These are phyloP conservation scores for Clarireedia paspali DNA, from an alignment of 2,329 filamentous ascomycete genomes.

Conservation along the genomic window DNA sequence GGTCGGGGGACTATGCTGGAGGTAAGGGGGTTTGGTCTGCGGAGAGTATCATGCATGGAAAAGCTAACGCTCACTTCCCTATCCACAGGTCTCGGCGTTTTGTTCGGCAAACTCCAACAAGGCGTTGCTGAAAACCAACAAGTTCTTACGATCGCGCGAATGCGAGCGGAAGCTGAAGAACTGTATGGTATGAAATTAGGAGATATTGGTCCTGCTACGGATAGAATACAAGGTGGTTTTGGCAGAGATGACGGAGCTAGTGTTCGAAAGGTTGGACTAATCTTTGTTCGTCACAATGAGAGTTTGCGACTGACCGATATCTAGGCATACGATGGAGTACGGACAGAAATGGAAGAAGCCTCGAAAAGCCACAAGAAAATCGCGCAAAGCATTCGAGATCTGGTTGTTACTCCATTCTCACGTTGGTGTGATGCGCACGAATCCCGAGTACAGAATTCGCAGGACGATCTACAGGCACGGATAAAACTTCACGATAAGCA, in stretches of 20 bases:
- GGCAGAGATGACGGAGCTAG: slow-evolving; percentile 89
- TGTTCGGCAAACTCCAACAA: slow-evolving; percentile 95
- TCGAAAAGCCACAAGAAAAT: slow-evolving; percentile 90
- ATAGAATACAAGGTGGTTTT: slow-evolving; percentile 80
- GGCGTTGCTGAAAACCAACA: slow-evolving; percentile 94
- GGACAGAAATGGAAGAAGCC: slow-evolving; percentile 86
- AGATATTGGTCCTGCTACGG: slow-evolving; percentile 74
- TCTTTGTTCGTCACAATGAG: not conserved
- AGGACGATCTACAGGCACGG: slow-evolving; percentile 83
- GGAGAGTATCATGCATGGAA: not conserved
- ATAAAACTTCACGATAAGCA: slow-evolving; percentile 94
- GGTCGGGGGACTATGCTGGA: slow-evolving; percentile 95
- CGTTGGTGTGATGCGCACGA: slow-evolving; percentile 97
- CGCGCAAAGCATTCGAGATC: slow-evolving; percentile 88
- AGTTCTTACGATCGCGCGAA: slow-evolving; percentile 78
- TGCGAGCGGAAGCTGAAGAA: slow-evolving; percentile 95
- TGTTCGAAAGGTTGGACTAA: slow-evolving; percentile 76
- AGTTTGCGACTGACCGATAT: slow-evolving; percentile 17
- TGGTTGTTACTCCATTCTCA: slow-evolving; percentile 89
- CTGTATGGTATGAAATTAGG: slow-evolving; percentile 72
- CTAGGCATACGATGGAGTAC: slow-evolving; percentile 89
- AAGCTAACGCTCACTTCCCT: not conserved
- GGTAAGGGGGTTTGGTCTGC: slow-evolving; percentile 42
- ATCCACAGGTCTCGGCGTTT: slow-evolving; percentile 67
- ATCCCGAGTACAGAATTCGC: slow-evolving; percentile 80